These are phyloP conservation scores for Barnettozyma wickerhamii DNA, from an alignment of 805 yeast genomes.

Conservation along the genomic window DNA sequence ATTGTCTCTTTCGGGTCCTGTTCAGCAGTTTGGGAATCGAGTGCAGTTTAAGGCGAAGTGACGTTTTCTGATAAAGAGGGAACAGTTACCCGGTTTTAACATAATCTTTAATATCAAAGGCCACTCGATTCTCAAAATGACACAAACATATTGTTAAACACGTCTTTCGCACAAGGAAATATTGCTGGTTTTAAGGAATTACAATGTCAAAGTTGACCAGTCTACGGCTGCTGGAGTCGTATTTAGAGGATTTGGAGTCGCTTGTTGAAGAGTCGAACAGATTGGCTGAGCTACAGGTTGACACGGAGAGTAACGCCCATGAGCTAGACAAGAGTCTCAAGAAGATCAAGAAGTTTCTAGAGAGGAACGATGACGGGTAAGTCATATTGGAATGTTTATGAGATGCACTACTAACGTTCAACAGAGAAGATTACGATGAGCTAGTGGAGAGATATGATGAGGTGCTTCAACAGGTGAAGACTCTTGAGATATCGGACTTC, in stretches of 20 bases:
- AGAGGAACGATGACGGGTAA: conserved; percentile 26
- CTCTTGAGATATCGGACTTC: conserved; percentile 17
- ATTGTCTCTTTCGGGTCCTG: no score
- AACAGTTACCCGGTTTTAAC: conserved; percentile 2
- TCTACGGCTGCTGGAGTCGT: conserved; percentile 24
- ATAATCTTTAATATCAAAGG: conserved; percentile 2
- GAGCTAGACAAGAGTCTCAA: conserved; percentile 20
- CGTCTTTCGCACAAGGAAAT: no score
- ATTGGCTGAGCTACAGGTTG: conserved; percentile 13
- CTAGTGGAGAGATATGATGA: conserved; percentile 19
- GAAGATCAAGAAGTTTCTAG: conserved; percentile 22
- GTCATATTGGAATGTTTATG: conserved; percentile 1
- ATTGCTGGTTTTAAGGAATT: no score
- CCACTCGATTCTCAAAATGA: no score
- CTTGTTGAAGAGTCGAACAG: conserved; percentile 22
- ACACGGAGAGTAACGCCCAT: conserved; percentile 18
- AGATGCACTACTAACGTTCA: conserved; percentile 4
- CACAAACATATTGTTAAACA: no score
- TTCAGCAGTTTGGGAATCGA: no score
- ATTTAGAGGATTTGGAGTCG: conserved; percentile 23
- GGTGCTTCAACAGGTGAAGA: conserved; percentile 10
- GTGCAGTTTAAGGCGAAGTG: no score
- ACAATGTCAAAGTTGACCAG: conserved; percentile 19
- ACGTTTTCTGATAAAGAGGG: not conserved
- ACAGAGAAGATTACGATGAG: conserved; percentile 22